A percentile compares a stretch with the other conserved stretches of the same genome.
Evolutionary conservation across 2,329 filamentous ascomycete genomes (phyloP).

Genomic region (Pseudopyricularia cyperi): DNA sequence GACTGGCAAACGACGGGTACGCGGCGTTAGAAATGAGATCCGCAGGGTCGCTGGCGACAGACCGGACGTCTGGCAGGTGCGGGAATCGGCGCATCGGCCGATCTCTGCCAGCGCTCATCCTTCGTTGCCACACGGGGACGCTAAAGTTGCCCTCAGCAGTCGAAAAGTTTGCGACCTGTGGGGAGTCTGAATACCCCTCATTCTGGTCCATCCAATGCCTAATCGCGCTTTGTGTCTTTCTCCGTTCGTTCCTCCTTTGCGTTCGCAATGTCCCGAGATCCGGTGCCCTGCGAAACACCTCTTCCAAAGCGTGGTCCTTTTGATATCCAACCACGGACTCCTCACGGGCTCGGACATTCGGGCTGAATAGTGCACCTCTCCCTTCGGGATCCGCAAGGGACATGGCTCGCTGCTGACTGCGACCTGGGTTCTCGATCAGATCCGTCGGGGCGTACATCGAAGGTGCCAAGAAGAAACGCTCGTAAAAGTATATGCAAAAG

Average conservation of each 20-base stretch:
- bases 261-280: conserved; percentile 48
- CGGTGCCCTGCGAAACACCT: conserved; percentile 71
- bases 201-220: conserved; percentile 80
- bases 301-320: conserved; percentile 80
- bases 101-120: conserved; percentile 40
- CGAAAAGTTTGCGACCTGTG: conserved; percentile 29
- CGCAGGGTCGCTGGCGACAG: conserved; percentile 49
- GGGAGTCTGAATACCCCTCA: conserved; percentile 33
- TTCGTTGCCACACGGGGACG: conserved; percentile 28
- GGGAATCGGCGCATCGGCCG: conserved; percentile 28
- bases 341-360: conserved; percentile 59
- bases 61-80: conserved; percentile 42
- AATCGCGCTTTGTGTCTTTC: conserved; percentile 69
- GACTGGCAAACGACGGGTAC: conserved; percentile 12
- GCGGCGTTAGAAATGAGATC: conserved; percentile 39
- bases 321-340: conserved; percentile 81
- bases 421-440: conserved; percentile 59
- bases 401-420: conserved; percentile 33
- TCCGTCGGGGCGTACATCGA: conserved; percentile 74
- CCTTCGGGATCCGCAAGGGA: conserved; percentile 44
- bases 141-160: conserved; percentile 28
- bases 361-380: conserved; percentile 58
- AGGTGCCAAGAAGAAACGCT: conserved; percentile 63
- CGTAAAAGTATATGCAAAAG: conserved; percentile 78
- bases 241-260: conserved; percentile 48